Conservation (phyloP, 176 grass and related monocot species). For the Oryza rufipogon region DNA sequence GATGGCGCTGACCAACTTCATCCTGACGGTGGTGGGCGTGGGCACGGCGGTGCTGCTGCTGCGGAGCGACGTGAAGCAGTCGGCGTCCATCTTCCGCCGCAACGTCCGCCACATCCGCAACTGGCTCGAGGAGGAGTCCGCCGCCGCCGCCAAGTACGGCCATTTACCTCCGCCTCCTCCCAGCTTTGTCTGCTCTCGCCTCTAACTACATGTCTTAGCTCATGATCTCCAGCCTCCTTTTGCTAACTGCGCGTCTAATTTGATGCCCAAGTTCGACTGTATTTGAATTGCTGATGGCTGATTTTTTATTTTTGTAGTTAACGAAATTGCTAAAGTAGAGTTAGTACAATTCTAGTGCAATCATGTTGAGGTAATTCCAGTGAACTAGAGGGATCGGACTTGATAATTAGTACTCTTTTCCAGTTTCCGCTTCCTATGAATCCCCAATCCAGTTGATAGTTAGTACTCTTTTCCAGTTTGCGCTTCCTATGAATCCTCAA, state of each 20-base stretch:
- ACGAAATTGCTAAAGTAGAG: background rate
- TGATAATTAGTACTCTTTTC: background rate
- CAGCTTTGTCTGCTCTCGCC: background rate
- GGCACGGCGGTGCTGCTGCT: constrained; percentile 83
- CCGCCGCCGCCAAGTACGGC: constrained; percentile 67
- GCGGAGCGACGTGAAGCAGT: constrained; percentile 88
- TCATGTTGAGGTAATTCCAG: background rate
- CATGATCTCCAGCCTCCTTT: background rate
- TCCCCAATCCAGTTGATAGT: background rate
- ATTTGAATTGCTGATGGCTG: background rate
- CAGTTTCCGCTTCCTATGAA: background rate
- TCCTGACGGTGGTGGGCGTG: constrained; percentile 87
- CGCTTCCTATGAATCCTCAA: too few species aligned
- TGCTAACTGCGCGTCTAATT: background rate
- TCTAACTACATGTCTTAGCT: background rate
- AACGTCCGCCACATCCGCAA: constrained; percentile 83
- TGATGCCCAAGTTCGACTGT: background rate
- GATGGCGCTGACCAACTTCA: constrained; percentile 93
- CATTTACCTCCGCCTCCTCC: background rate
- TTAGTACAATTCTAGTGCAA: background rate
- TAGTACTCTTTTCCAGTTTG: too few species aligned
- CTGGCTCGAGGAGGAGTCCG: constrained; percentile 91
- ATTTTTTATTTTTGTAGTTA: background rate
- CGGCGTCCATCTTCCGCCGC: constrained; percentile 73
- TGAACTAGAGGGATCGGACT: background rate